Conservation (phyloP, 106 monocot species). For the Posidonia australis region DNA sequence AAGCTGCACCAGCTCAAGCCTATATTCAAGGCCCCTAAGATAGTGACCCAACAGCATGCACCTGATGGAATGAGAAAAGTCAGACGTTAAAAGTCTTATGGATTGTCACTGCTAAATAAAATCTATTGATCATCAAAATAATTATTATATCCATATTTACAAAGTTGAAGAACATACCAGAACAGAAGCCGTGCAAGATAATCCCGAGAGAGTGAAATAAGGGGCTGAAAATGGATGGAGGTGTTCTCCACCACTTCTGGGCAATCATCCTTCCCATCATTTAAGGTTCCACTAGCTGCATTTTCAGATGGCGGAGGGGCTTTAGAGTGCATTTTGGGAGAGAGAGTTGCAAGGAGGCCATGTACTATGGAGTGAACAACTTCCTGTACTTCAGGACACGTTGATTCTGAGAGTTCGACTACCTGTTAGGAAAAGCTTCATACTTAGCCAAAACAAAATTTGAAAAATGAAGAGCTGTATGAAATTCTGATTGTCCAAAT, state of each 20-base stretch:
- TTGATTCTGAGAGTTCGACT: slow-evolving; percentile 70
- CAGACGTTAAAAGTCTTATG: no score
- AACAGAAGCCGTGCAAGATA: slow-evolving; percentile 83
- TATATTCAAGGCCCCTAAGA: slow-evolving; percentile 70
- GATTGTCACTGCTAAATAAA: no score
- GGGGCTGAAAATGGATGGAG: slow-evolving; percentile 62
- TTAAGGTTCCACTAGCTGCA: slow-evolving; percentile 20
- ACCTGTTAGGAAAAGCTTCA: slow-evolving; percentile 31
- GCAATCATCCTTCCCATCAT: slow-evolving; percentile 44
- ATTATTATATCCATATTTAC: background rate
- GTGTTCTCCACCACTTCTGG: slow-evolving; percentile 65
- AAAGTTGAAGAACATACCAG: slow-evolving; percentile 32
- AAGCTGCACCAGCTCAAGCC: slow-evolving; percentile 69
- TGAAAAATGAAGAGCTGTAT: background rate
- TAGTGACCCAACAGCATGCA: slow-evolving; percentile 95
- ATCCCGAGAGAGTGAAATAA: slow-evolving; percentile 67
- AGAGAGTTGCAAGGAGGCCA: slow-evolving; percentile 80
- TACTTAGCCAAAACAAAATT: background rate
- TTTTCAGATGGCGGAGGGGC: slow-evolving; percentile 42
- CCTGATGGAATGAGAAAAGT: slow-evolving; percentile 31
- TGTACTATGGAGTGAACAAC: slow-evolving; percentile 67
- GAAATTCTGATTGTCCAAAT: background rate
- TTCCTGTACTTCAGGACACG: slow-evolving; percentile 54
- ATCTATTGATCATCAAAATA: no score
- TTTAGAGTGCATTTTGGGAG: slow-evolving; percentile 72